Conservation (phyloP, 306 rosid genomes). For the Mimosa pudica region DNA sequence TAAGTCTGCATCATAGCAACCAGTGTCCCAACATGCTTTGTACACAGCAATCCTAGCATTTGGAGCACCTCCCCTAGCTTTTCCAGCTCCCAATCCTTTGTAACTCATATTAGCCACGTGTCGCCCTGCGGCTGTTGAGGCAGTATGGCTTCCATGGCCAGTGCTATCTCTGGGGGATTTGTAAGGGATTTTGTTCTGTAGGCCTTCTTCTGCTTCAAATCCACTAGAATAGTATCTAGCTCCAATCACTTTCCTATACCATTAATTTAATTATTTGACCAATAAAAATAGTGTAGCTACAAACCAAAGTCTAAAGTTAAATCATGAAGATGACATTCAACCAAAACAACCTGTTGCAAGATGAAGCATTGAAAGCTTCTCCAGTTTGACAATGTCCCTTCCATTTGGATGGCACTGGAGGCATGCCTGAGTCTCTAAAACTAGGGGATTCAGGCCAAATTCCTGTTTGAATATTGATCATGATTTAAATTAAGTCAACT, state of each 20-base stretch:
- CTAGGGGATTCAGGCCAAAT: conserved; percentile 96
- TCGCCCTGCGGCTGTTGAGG: conserved; percentile 78
- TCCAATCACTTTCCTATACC: conserved; percentile 76
- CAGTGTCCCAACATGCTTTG: conserved; percentile 86
- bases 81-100: conserved; percentile 67
- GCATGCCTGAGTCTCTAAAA: conserved; percentile 73
- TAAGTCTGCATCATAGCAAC: conserved; percentile 81
- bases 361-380: conserved; percentile 78
- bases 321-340: conserved; percentile 14
- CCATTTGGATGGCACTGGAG: conserved; percentile 77
- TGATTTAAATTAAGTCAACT: background rate
- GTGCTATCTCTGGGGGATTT: conserved; percentile 83
- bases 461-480: conserved; percentile 49
- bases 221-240: conserved; percentile 77
- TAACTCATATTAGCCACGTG: conserved; percentile 72
- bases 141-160: conserved; percentile 88
- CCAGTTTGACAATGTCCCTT: conserved; percentile 71
- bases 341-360: conserved; percentile 76
- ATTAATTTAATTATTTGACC: conserved; percentile 21
- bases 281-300: conserved; percentile 9
- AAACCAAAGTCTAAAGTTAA: background rate
- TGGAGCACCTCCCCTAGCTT: conserved; percentile 86
- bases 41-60: conserved; percentile 77
- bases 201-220: conserved; percentile 71
- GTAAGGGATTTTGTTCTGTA: conserved; percentile 48